phyloP scores from a whole-genome alignment of 768 basidiomycete species.

The Lactarius sanguifluus region DNA sequence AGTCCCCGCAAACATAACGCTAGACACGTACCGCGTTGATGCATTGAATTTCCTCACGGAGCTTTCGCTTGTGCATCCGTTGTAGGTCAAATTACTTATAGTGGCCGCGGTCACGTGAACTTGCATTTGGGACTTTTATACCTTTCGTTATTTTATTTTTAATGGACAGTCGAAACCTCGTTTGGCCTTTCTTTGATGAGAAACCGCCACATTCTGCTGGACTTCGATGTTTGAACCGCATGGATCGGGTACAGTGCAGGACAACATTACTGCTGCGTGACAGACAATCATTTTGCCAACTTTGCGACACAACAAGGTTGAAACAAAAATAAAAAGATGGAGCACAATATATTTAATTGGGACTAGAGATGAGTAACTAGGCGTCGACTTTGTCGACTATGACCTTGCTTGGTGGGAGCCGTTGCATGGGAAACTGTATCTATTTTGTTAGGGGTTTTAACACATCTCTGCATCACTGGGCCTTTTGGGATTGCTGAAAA shows the following conservation, averaged over 20 bases:
- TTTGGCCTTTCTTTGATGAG: neutral
- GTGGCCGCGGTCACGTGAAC: neutral
- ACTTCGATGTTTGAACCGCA: neutral
- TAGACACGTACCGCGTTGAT: slow-evolving; percentile 29
- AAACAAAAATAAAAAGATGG: too few relatives aligned
- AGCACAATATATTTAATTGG: too few relatives aligned
- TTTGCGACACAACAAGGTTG: too few relatives aligned
- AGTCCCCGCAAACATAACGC: slow-evolving; percentile 16
- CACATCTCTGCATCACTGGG: too few relatives aligned
- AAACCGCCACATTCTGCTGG: neutral
- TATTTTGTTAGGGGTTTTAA: too few relatives aligned
- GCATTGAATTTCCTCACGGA: slow-evolving; percentile 8
- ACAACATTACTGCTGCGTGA: too few relatives aligned
- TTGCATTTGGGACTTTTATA: neutral
- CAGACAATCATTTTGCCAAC: too few relatives aligned
- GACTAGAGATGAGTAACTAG: too few relatives aligned
- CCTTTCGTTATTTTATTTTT: neutral
- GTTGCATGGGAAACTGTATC: too few relatives aligned
- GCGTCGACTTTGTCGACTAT: too few relatives aligned
- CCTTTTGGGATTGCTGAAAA: too few relatives aligned
- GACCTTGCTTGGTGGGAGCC: too few relatives aligned
- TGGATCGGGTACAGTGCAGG: neutral
- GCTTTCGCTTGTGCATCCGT: slow-evolving; percentile 2
- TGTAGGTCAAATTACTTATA: neutral
- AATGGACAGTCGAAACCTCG: neutral